Percentiles rank a stretch among this genome's conserved stretches.
phyloP scores from a whole-genome alignment of 441 rosid species.

The Pelargonium fulgidum region DNA sequence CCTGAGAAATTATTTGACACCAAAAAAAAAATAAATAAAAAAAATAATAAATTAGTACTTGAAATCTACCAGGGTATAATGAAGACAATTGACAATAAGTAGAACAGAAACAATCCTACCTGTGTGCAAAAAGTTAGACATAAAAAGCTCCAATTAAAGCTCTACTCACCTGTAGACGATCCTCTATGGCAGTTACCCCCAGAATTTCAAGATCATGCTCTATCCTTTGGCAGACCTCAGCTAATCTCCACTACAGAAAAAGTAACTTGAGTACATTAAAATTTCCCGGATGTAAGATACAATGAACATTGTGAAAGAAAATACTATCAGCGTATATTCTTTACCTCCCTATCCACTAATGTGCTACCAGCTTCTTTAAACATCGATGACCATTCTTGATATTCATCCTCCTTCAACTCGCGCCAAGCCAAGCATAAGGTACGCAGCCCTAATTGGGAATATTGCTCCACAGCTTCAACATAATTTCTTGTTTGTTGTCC shows the following conservation, averaged over 20 bases:
- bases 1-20: constrained; percentile 29
- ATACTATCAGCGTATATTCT: constrained; percentile 19
- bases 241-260: constrained; percentile 84
- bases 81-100: background rate
- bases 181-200: constrained; percentile 97
- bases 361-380: constrained; percentile 78
- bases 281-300: constrained; percentile 3
- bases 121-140: constrained; percentile 16
- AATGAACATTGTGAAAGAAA: constrained; percentile 7
- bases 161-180: constrained; percentile 74
- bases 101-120: constrained; percentile 10
- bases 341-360: constrained; percentile 93
- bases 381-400: constrained; percentile 76
- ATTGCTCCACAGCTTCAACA: constrained; percentile 85
- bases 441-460: constrained; percentile 87
- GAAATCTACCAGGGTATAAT: constrained; percentile 3
- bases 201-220: constrained; percentile 87
- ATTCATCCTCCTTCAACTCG: constrained; percentile 79
- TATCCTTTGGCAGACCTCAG: constrained; percentile 90
- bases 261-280: constrained; percentile 24
- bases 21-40: background rate
- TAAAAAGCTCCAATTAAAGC: constrained; percentile 18
- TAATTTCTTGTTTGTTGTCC: constrained; percentile 87
- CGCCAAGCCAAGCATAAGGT: constrained; percentile 97
- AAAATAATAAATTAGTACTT: background rate